A percentile compares a stretch with the other conserved stretches of the same genome.
These are phyloP conservation scores for Aphanomyces cochlioides DNA, from an alignment of 352 stramenopile species.

Conservation along the genomic window DNA sequence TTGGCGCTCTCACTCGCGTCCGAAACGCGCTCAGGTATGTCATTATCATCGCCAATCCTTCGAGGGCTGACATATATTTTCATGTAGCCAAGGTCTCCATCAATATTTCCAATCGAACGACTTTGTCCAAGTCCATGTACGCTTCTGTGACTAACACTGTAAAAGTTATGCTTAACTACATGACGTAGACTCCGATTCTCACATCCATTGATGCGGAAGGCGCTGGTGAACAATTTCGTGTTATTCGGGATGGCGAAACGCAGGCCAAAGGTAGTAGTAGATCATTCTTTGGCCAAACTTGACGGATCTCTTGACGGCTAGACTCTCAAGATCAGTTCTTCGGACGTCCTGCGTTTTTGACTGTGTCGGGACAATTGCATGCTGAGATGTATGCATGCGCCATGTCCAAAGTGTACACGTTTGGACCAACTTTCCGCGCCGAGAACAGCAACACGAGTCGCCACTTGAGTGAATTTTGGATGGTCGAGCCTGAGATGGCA, in stretches of 20 bases:
- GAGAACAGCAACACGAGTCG: conserved; percentile 98
- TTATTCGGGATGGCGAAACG: conserved; percentile 76
- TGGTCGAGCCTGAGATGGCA: conserved; percentile 95
- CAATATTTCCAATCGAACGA: conserved; percentile 74
- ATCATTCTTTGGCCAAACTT: no score
- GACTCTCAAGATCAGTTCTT: conserved; percentile 88
- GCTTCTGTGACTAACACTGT: conserved; percentile 4
- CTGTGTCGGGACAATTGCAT: conserved; percentile 91
- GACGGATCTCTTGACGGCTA: no score
- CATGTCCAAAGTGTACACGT: conserved; percentile 98
- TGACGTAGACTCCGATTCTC: conserved; percentile 91
- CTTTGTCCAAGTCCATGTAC: conserved; percentile 63
- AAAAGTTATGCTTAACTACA: conserved; percentile 42
- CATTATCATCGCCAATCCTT: conserved; percentile 75
- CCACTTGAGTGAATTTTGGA: conserved; percentile 97
- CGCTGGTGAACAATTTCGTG: conserved; percentile 97
- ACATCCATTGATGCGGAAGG: conserved; percentile 98
- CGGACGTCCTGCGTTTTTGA: conserved; percentile 86
- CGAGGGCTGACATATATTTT: conserved; percentile 43
- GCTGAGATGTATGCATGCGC: conserved; percentile 96
- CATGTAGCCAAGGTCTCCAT: conserved; percentile 54
- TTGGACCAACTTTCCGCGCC: conserved; percentile 98
- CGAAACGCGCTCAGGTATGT: conserved; percentile 85
- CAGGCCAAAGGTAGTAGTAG: neutral
- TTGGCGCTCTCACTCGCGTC: conserved; percentile 93